Base-by-base conservation (phyloP, 768 basidiomycete species). In the Xerocomus spinulosus region DNA sequence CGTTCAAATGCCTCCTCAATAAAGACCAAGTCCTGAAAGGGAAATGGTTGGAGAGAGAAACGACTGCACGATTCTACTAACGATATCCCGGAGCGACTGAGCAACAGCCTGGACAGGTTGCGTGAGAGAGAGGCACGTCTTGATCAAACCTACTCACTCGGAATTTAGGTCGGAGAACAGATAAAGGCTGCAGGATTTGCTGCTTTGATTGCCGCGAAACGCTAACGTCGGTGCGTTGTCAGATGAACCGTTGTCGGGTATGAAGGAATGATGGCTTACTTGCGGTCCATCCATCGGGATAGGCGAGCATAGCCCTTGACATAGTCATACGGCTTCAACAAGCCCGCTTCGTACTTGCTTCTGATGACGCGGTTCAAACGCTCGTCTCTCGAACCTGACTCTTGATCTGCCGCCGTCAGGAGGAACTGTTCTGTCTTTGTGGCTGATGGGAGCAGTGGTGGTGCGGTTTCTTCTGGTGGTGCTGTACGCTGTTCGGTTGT, bases 1-100 rank as follows among this genome's bases (percentile, higher is more conserved):
- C 94, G 86, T 65, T 99, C 95, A 60, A 98, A 97, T 0, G 89
- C 93, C 69, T 98, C 95, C 67, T 98, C 95, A 58, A 99, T 94
- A 67, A 96, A 95, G 12, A 98, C 89, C 23, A 96, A 78, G 67
- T 99, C 95, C 85, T 87, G 54, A 52, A 12, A 47, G 45, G 5
- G 21, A 26, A 29, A 24, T 8, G 7, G 28, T 26, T 15, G 23
- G 33, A 17, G 28, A 45, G 2, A 10, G 14, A n/a, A n/a, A 13
- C 0, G 18, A 35, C 20, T 1, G 4, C 43, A 29, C 0, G 5
- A 0, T 6, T 15, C 4, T 25, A 68, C 79, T 47, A 48, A 85
- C 86, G 41, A 94, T 77, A 63, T 94, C 89, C 44, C 82, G 80
- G 49, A 94, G 72, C n/a, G 85, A 83, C 61, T 92, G 87, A 0